Percentiles rank a stretch among this genome's conserved stretches.
Conservation (phyloP, 192 early-diverging fungal genomes). For the Linnemannia schmuckeri region DNA sequence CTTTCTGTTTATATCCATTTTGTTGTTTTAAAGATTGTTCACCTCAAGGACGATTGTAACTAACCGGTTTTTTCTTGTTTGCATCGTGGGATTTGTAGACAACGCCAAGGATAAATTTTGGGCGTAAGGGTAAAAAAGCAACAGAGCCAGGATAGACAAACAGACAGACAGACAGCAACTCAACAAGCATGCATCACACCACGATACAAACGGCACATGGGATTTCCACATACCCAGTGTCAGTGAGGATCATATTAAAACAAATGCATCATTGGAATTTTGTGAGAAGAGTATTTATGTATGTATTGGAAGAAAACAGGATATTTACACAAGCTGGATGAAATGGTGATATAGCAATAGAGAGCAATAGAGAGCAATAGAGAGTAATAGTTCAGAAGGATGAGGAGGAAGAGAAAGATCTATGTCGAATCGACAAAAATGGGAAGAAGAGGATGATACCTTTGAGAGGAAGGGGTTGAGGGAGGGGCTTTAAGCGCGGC, state of each 20-base stretch:
- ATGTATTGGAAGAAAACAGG: neutral
- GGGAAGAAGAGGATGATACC: neutral
- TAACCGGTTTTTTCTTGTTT: neutral
- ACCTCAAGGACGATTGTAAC: neutral
- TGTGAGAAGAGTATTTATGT: neutral
- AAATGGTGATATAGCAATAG: neutral
- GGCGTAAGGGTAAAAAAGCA: neutral
- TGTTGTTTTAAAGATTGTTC: neutral
- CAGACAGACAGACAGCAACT: neutral
- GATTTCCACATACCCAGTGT: neutral
- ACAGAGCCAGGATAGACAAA: neutral
- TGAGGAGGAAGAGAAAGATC: neutral
- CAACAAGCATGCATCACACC: neutral
- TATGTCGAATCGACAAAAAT: neutral
- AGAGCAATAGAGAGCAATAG: neutral
- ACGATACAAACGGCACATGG: neutral
- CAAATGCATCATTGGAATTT: neutral
- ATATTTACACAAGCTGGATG: neutral
- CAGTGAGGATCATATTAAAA: slow-evolving; percentile 1
- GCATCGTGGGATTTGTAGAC: neutral
- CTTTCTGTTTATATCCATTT: neutral
- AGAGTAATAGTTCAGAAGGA: neutral
- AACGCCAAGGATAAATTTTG: slow-evolving; percentile 14
- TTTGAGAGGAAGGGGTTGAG: neutral
- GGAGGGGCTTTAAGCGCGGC: neutral